Evolutionary conservation across 2,329 filamentous ascomycete species (phyloP).

Genomic region (Pezicula neosporulosa): DNA sequence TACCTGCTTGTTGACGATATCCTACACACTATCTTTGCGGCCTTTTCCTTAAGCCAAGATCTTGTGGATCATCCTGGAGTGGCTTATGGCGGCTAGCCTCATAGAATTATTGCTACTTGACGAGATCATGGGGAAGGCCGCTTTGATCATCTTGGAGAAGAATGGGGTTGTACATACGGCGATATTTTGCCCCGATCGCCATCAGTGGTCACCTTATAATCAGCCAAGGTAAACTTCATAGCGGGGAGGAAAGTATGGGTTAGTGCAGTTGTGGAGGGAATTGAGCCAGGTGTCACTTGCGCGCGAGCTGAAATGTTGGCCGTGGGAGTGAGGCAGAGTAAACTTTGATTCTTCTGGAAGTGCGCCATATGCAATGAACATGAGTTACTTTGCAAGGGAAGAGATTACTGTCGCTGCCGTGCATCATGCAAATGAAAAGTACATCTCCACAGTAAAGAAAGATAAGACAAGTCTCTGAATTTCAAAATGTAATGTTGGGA

Average conservation of each 20-base stretch:
- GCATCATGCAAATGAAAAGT: too few relatives aligned
- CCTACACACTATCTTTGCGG: background rate
- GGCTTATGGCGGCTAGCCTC: background rate
- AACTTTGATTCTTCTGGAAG: too few relatives aligned
- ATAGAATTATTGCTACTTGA: background rate
- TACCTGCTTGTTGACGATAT: background rate
- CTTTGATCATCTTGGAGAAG: background rate
- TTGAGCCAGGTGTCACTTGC: background rate
- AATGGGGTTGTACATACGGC: background rate
- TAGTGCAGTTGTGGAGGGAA: background rate
- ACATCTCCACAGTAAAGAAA: too few relatives aligned
- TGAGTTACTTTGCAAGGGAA: too few relatives aligned
- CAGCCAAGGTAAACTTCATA: background rate
- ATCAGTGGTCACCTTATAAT: background rate
- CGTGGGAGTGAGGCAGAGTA: too few relatives aligned
- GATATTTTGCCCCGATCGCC: background rate
- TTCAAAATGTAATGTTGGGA: too few relatives aligned
- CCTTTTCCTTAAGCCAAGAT: background rate
- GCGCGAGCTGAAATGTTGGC: background rate
- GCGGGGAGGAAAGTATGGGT: background rate
- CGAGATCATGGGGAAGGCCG: background rate
- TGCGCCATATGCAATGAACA: too few relatives aligned
- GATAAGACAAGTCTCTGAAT: too few relatives aligned
- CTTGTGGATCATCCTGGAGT: background rate
- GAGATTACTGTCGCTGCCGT: too few relatives aligned